Conservation (phyloP, 108 stramenopile genomes). For the Nitzschia palea region DNA sequence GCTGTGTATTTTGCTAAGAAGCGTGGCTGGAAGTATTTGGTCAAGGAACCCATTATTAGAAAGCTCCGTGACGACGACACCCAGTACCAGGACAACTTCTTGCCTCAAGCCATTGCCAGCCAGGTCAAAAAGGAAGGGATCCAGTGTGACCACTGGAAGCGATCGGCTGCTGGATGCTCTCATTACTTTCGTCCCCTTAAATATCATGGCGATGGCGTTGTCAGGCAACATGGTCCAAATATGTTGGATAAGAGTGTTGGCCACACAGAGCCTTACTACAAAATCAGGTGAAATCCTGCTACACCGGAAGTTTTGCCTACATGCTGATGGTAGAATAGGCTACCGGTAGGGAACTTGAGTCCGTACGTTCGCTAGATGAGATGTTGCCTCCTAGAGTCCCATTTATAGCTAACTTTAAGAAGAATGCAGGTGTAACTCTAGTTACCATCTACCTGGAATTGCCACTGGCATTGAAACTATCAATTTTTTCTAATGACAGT, state of each 20-base stretch:
- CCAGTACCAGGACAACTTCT: conserved; percentile 89
- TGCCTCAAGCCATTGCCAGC: conserved; percentile 69
- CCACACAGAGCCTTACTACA: conserved; percentile 70
- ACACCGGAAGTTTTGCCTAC: too few relatives aligned
- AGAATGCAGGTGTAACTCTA: too few relatives aligned
- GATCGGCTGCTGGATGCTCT: conserved; percentile 60
- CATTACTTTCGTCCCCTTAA: conserved; percentile 87
- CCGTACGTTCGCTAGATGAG: too few relatives aligned
- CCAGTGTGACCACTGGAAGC: conserved; percentile 77
- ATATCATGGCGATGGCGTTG: conserved; percentile 84
- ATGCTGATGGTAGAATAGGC: too few relatives aligned
- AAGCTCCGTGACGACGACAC: conserved; percentile 61
- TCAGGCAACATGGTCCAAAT: conserved; percentile 83
- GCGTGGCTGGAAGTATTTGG: conserved; percentile 90
- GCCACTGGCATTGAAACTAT: too few relatives aligned
- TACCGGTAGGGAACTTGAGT: too few relatives aligned
- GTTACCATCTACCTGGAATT: too few relatives aligned
- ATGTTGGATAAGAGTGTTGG: conserved; percentile 45
- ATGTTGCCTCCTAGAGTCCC: too few relatives aligned
- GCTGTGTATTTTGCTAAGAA: conserved; percentile 92
- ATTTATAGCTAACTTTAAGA: too few relatives aligned
- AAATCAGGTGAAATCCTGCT: conserved; percentile 74
- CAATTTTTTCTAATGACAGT: too few relatives aligned
- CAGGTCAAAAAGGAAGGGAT: conserved; percentile 62
- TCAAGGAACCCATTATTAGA: conserved; percentile 72